Conservation (phyloP, 768 basidiomycete species). For the Naematelia encephala region DNA sequence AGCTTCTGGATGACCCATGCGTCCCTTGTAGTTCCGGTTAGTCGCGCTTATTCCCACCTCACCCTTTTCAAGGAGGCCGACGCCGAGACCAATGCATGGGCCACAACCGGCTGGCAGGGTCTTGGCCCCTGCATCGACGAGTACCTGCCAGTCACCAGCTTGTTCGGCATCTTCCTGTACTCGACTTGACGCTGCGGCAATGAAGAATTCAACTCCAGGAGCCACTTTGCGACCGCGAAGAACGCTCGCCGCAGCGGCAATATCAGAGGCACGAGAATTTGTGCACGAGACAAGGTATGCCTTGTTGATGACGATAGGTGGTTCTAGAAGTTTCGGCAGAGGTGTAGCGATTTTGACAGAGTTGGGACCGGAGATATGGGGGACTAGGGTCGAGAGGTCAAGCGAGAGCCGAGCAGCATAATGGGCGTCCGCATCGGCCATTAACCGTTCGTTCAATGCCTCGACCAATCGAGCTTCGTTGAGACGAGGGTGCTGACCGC, state of each 20-base stretch:
- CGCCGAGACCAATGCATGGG: conserved; percentile 94
- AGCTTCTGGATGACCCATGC: conserved; percentile 95
- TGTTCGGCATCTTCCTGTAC: conserved; percentile 88
- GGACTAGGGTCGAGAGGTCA: conserved; percentile 88
- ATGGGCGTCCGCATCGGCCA: conserved; percentile 71
- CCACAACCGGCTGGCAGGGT: conserved; percentile 93
- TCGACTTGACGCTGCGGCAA: conserved; percentile 87
- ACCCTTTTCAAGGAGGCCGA: conserved; percentile 87
- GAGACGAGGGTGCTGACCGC: conserved; percentile 81
- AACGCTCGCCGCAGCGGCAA: conserved; percentile 87
- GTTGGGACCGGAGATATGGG: conserved; percentile 95
- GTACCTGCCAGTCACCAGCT: conserved; percentile 79
- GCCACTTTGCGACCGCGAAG: conserved; percentile 74
- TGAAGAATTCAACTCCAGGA: conserved; percentile 90
- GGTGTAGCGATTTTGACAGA: conserved; percentile 96
- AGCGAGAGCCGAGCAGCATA: conserved; percentile 87
- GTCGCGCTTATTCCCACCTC: conserved; percentile 96
- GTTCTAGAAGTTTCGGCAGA: conserved; percentile 72
- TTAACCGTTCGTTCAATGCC: conserved; percentile 56
- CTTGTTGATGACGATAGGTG: conserved; percentile 80
- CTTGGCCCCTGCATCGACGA: conserved; percentile 85
- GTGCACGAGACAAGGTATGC: conserved; percentile 98
- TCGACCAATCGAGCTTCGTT: conserved; percentile 68
- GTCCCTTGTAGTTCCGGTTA: conserved; percentile 97
- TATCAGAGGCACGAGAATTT: conserved; percentile 92